Evolutionary conservation across 1,139 yeast genomes (phyloP), one percentile per base, ranked within the genome.

Genomic region (Kurtzmaniella quercitrusa): DNA sequence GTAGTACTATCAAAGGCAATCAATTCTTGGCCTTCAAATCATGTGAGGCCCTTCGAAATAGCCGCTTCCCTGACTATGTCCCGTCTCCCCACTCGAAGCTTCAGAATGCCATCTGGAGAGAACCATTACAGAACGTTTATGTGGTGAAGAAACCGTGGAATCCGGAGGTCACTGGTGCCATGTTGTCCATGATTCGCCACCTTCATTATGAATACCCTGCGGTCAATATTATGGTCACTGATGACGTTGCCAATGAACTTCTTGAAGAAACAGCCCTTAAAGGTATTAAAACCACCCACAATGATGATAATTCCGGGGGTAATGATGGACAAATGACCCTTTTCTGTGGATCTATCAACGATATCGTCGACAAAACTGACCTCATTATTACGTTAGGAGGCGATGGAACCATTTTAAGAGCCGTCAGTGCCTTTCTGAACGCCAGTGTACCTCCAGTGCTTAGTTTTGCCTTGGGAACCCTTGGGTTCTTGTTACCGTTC

Each of bases 401-500:
- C 11, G 98, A 91, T 60, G 98, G 98, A 10, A 91, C 98, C 0
- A 89, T 91, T 48, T 65, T 91, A 40, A 77, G 86, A 47, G 93
- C 91, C 0, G 82, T 77, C 2, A 72, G 79, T 21, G 62, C 72
- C 40, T 91, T 91, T 59, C 81, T 81, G 48, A 81, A 81, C 55
- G 73, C 73, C 7, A 68, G 73, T 25, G 95, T 89, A 2, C 96
- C 97, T 1, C 98, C 98, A 0, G 87, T 91, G 0, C 66, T 91
- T 42, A 83, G 95, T 37, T 90, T 89, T 60, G 87, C 96, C 1
- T 66, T 91, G 67, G 98, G 98, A 0, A 90, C 98, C 0, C 64
- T 91, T 36, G 98, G 98, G 18, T 91, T 91, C 58, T 65, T 91
- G 37, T 70, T 91, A 41, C 98, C 98, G 1, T 91, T 89, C 63